Percentiles rank a stretch among this genome's conserved stretches.
Conservation (phyloP, 495 filamentous ascomycete genomes). For the Penicillium waksmanii region DNA sequence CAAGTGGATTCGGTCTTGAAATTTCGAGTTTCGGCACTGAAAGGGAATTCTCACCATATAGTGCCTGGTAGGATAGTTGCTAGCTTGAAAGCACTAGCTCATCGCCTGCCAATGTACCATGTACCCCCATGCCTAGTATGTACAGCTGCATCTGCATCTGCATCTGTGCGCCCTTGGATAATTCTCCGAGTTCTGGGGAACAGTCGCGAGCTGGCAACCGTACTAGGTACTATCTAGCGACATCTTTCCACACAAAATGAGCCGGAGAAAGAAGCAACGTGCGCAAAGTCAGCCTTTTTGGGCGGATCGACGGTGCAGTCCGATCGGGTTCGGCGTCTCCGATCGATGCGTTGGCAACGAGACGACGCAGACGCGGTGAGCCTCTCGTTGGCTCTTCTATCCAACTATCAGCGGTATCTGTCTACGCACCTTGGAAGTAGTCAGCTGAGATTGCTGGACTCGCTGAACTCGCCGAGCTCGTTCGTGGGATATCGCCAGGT, state of each 20-base stretch:
- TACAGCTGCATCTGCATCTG: neutral
- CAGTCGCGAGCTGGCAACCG: neutral
- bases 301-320: constrained; percentile 27
- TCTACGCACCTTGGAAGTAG: neutral
- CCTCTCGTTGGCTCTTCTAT: constrained; percentile 3
- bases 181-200: constrained; percentile 29
- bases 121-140: too few relatives aligned
- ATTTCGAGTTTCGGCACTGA: neutral
- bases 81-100: too few relatives aligned
- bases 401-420: neutral
- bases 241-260: neutral
- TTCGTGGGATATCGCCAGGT: constrained; percentile 2
- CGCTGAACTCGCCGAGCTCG: constrained; percentile 3
- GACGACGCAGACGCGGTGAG: constrained; percentile 28
- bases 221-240: neutral
- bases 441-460: neutral
- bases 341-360: constrained; percentile 34
- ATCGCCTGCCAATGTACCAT: too few relatives aligned
- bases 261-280: neutral
- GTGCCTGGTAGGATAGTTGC: too few relatives aligned
- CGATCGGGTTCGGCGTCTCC: constrained; percentile 32
- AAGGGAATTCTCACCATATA: neutral
- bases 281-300: constrained; percentile 3
- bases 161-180: constrained; percentile 19
- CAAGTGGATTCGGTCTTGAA: neutral